A percentile compares a stretch with the other conserved stretches of the same genome.
phyloP scores from a whole-genome alignment of 768 basidiomycete species.

The Hebeloma cylindrosporum region DNA sequence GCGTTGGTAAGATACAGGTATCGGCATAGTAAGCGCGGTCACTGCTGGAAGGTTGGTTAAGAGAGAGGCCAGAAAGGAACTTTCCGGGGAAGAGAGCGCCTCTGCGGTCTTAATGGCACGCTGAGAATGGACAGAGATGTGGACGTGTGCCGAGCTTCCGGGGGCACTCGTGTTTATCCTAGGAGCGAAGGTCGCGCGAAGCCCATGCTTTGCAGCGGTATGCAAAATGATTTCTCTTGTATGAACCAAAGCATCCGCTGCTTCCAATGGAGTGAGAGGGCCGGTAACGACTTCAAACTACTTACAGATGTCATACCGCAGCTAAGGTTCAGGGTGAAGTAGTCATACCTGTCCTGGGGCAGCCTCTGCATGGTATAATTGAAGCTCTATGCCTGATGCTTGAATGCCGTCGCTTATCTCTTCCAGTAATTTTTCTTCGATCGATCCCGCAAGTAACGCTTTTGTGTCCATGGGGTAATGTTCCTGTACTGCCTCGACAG shows the following conservation, averaged over 20 bases:
- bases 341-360: conserved; percentile 47
- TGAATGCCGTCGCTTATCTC: conserved; percentile 59
- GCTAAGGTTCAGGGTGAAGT: not conserved
- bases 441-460: conserved; percentile 42
- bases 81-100: conserved; percentile 45
- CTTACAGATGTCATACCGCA: not conserved
- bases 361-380: conserved; percentile 71
- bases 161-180: conserved; percentile 43
- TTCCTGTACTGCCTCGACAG: conserved; percentile 45
- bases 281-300: conserved; percentile 71
- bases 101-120: conserved; percentile 18
- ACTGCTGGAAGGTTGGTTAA: conserved; percentile 58
- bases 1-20: conserved; percentile 60
- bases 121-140: conserved; percentile 60
- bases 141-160: conserved; percentile 59
- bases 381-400: conserved; percentile 54
- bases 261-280: conserved; percentile 61
- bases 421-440: conserved; percentile 44
- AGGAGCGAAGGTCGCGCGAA: conserved; percentile 68
- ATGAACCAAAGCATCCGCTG: conserved; percentile 64
- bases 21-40: conserved; percentile 58
- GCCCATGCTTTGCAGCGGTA: conserved; percentile 61
- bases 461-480: conserved; percentile 46
- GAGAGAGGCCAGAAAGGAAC: conserved; percentile 60
- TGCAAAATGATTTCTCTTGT: conserved; percentile 70